These are phyloP conservation scores for Ajuga chamaepitys DNA, from an alignment of 257 asterid species.

Conservation along the genomic window DNA sequence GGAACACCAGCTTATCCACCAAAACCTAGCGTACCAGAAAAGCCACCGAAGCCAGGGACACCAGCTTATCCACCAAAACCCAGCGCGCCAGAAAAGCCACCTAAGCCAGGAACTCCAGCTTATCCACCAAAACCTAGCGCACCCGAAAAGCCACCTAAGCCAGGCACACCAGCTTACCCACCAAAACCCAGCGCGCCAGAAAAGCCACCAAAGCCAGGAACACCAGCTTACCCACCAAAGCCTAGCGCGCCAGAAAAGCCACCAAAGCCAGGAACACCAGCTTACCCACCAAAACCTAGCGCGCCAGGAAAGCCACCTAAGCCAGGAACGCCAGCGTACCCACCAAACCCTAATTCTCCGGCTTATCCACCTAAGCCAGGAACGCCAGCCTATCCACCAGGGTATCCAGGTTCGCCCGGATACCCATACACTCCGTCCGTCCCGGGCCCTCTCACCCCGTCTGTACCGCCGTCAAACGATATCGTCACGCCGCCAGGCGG, in stretches of 20 bases:
- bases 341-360: conserved; percentile 6
- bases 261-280: neutral
- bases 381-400: conserved; percentile 24
- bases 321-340: conserved; percentile 19
- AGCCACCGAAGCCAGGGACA: conserved; percentile 4
- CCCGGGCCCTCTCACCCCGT: conserved; percentile 19
- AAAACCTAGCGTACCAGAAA: neutral
- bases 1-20: conserved; percentile 18
- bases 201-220: conserved; percentile 10
- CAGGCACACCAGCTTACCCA: neutral
- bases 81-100: conserved; percentile 8
- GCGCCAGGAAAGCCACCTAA: conserved; percentile 17
- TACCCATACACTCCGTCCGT: conserved; percentile 22
- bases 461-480: conserved; percentile 24
- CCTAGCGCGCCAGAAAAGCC: conserved; percentile 10
- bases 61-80: conserved; percentile 19
- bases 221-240: conserved; percentile 3
- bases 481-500: conserved; percentile 24
- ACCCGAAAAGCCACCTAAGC: conserved; percentile 6
- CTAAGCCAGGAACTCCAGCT: conserved; percentile 1
- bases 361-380: conserved; percentile 19
- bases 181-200: conserved; percentile 15
- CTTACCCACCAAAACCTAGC: conserved; percentile 4
- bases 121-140: conserved; percentile 16
- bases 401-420: conserved; percentile 20